Evolutionary conservation across 352 stramenopile species (phyloP), one percentile per base, ranked within the genome.

Genomic region (Phytophthora litchii): DNA sequence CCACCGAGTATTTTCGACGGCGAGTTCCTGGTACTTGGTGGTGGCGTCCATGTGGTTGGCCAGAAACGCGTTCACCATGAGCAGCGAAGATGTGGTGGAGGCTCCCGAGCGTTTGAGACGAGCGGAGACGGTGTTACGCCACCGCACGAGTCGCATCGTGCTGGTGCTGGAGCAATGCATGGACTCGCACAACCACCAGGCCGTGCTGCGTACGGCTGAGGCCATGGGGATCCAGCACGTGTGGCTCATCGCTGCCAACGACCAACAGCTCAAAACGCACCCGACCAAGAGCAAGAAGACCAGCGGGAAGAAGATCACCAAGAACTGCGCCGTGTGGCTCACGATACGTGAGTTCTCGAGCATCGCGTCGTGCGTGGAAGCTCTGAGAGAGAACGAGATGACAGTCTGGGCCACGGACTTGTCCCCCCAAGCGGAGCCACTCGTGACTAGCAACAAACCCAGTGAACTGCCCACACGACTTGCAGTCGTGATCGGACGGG

Each of bases 141-240:
- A 81, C 35, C 86, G 86, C 36, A 92, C 82, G 37, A 67, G 76
- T 8, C 77, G 83, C 32, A 67, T 92, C 43, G 71, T 91, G 44
- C 70, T 94, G 23, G 85, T 94, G 44, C 63, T 94, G 47, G 83
- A 94, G 70, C 79, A 89, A 40, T 86, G 82, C 41, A 86, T 88
- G 76, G 78, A 92, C 73, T 84, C 80, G 20, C 80, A 92, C 60
- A 90, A 97, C 58, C 88, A 97, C 67, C 82, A 96, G 48, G 86
- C 91, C 31, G 89, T 97, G 58, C 78, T 97, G 51, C 88, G 91
- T 10, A 98, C 96, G 14, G 91, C 90, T 7, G 93, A 98, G 78
- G 90, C 89, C 16, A 66, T 98, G 34, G 94, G 94, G n/a, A 79
- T 98, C 4, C 92, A 98, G 77, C 75, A 97, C 64, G 89, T 98